These are phyloP conservation scores for Diaporthe eres DNA, from an alignment of 2,329 filamentous ascomycete genomes.

Conservation along the genomic window DNA sequence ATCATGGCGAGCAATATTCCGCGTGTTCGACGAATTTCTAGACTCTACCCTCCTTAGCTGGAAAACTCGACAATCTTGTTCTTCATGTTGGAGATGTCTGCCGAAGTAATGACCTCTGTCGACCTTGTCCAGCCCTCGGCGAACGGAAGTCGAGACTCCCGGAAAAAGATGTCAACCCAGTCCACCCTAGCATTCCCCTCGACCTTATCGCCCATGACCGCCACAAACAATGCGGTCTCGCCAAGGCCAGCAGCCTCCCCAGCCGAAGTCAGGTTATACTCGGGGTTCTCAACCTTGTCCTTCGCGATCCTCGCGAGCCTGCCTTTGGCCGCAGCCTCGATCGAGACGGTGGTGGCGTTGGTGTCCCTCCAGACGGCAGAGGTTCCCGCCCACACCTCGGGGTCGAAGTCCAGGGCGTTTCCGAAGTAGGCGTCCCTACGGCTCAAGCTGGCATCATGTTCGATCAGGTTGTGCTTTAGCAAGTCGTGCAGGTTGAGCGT, in stretches of 20 bases:
- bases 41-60: background rate
- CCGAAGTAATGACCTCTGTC: constrained; percentile 18
- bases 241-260: constrained; percentile 27
- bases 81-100: constrained; percentile 19
- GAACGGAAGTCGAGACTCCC: constrained; percentile 11
- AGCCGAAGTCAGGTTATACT: constrained; percentile 16
- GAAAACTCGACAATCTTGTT: background rate
- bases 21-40: background rate
- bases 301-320: constrained; percentile 20
- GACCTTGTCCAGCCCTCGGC: constrained; percentile 28
- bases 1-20: background rate
- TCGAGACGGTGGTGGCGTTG: constrained; percentile 14
- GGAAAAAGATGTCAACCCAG: constrained; percentile 33
- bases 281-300: constrained; percentile 17
- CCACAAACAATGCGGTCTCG: constrained; percentile 26
- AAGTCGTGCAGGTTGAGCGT: constrained; percentile 31
- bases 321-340: constrained; percentile 19
- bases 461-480: constrained; percentile 29
- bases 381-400: constrained; percentile 7
- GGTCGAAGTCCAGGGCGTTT: constrained; percentile 13
- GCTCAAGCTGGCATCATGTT: constrained; percentile 26
- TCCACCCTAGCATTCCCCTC: constrained; percentile 9
- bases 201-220: constrained; percentile 22
- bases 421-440: constrained; percentile 24
- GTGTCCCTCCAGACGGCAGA: constrained; percentile 26